Evolutionary conservation across 257 asterid species (phyloP), one percentile per base, ranked within the genome.

Genomic region (Rehmannia glutinosa): DNA sequence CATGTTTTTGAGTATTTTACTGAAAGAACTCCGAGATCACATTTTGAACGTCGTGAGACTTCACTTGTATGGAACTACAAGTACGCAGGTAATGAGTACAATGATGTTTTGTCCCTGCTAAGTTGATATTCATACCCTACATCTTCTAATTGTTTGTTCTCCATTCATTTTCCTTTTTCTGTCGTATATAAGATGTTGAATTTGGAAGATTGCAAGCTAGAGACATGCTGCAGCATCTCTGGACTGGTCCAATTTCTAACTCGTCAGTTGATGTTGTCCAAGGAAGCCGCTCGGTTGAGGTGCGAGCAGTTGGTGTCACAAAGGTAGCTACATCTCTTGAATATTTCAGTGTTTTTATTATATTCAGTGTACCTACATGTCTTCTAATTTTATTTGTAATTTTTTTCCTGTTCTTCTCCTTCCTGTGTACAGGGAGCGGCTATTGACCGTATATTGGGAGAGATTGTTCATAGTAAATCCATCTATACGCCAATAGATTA

Each of bases 191-290:
- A 92, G 98, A 92, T 81, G 74, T 86, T 65, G 98, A 92, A 78
- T 92, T 93, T 66, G 99, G 97, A 83, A 87, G 96, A 71, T 52
- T 93, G 83, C 99, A 93, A 86, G 99, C 99, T 57, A 88, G 97
- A 80, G 99, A 93, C 71, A 90, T 93, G 99, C 83, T 93, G 65
- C 99, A 93, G 83, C 99, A 93, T 86, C 96, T 93, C 3, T 90
- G 97, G 96, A 88, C 99, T 5, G 99, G 99, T 69, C 99, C 97
- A 12, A 84, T 91, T 73, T 90, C 97, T 13, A 93, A 93, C 79
- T 86, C 99, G 28, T 90, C 97, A 12, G 91, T 93, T 64, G 99
- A 93, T 68, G 96, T 93, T 64, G 96, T 87, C 75, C 97, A 93
- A 80, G 99, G 99, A 60, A 83, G 87, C 75, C 87, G 87, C 33